Evolutionary conservation across 306 rosid genomes (phyloP).

Genomic region (Pachyrhizus erosus): DNA sequence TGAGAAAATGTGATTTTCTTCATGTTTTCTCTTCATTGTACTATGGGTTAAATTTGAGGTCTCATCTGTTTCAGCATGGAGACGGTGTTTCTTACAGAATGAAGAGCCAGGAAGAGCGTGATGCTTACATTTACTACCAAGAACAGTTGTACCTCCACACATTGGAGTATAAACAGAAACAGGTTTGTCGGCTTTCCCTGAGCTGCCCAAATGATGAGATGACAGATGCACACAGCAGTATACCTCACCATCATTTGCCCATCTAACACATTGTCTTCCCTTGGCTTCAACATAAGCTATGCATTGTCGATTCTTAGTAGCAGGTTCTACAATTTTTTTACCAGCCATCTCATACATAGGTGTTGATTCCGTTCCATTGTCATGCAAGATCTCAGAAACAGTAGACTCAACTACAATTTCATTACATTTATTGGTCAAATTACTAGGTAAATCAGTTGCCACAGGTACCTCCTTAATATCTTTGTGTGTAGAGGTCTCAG

Average conservation of each 20-base stretch:
- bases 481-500: conserved; percentile 52
- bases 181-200: conserved; percentile 56
- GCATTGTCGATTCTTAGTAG: conserved; percentile 69
- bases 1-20: conserved; percentile 48
- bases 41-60: conserved; percentile 43
- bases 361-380: conserved; percentile 56
- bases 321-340: conserved; percentile 49
- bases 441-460: conserved; percentile 50
- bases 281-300: conserved; percentile 76
- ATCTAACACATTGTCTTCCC: conserved; percentile 88
- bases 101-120: conserved; percentile 69
- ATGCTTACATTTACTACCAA: conserved; percentile 84
- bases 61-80: conserved; percentile 47
- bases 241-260: conserved; percentile 81
- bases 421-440: conserved; percentile 57
- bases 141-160: conserved; percentile 87
- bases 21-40: conserved; percentile 65
- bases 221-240: conserved; percentile 79
- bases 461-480: conserved; percentile 51
- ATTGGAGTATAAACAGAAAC: conserved; percentile 58
- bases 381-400: conserved; percentile 45
- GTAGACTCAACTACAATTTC: conserved; percentile 55
- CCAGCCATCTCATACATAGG: conserved; percentile 50
- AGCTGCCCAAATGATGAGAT: conserved; percentile 62
- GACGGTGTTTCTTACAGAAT: conserved; percentile 88